Evolutionary conservation across 2,329 filamentous ascomycete species (phyloP), one percentile per base, ranked within the genome.

Genomic region (Zymoseptoria tritici): DNA sequence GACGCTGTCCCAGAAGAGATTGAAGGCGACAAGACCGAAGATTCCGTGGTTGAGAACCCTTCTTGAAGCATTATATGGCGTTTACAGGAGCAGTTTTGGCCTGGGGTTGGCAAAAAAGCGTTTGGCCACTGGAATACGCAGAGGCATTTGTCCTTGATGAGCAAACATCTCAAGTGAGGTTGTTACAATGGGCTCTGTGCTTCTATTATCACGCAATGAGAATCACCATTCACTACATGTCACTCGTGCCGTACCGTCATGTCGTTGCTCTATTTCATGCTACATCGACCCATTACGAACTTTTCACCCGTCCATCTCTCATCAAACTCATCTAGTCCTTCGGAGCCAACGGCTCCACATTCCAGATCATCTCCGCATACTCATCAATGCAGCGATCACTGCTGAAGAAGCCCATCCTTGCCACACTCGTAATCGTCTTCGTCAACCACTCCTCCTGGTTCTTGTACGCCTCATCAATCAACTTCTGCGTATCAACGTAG

Each of bases 301-400:
- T 46, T 46, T 16, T n/a, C 36, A 16, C 6, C 36, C 36, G 13
- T 13, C 16, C 13, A 46, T 46, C 36, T 16, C 36, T 46, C 36
- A 29, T 46, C 36, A 13, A n/a, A 1, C 36, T 16, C 13, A 13
- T 46, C 36, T 46, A 46, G 13, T 46, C 13, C 36, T 57, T 57
- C n/a, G 62, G 62, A 22, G 58, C 52, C 57, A 94, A 74, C 26
- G 93, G 92, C 80, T 97, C 93, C 49, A 96, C 81, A 72, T 97
- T 97, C 94, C 94, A 99, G 74, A 99, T 97, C 64, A 83, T 86
- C 75, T 99, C 93, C 0, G 94, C 94, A 77, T 99, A 99, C 81
- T 97, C 92, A 70, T 93, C 90, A 75, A 97, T 97, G 77, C 93
- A 96, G 49, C 93, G 84, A 75, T 97, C 93, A 64, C 89, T 93